These are phyloP conservation scores for Colletotrichum falcatum DNA, from an alignment of 2,329 filamentous ascomycete species.

Conservation along the genomic window DNA sequence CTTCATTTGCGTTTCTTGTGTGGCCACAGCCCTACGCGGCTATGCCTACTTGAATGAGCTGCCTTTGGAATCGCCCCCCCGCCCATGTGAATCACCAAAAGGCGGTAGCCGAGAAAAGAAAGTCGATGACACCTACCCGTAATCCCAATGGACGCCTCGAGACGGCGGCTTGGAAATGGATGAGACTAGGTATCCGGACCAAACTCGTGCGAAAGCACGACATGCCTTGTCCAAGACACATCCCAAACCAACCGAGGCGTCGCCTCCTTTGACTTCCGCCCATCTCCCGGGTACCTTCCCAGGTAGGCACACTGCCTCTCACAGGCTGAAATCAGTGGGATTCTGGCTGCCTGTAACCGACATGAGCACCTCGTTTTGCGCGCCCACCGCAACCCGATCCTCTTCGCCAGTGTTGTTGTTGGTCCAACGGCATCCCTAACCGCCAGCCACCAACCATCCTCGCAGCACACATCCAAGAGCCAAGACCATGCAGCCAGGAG, in stretches of 20 bases:
- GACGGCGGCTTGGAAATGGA: background rate
- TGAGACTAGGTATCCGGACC: background rate
- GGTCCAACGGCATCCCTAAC: background rate
- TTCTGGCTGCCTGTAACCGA: slow-evolving; percentile 16
- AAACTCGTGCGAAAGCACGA: background rate
- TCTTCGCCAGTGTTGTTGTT: slow-evolving; percentile 8
- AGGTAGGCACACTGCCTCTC: too few relatives aligned
- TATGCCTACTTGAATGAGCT: background rate
- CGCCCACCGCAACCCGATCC: background rate
- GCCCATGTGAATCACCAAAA: background rate
- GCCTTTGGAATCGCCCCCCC: background rate
- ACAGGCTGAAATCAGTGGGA: background rate
- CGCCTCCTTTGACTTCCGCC: too few relatives aligned
- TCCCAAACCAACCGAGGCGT: too few relatives aligned
- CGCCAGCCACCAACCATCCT: background rate
- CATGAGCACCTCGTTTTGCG: slow-evolving; percentile 11
- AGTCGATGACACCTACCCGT: background rate
- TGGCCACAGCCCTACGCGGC: slow-evolving; percentile 1
- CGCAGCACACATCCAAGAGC: slow-evolving; percentile 13
- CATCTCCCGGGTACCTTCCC: too few relatives aligned
- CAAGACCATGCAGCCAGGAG: slow-evolving; percentile 31
- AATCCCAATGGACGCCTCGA: background rate
- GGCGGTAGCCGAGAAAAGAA: background rate
- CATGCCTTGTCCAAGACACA: too few relatives aligned
- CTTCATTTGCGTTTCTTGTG: slow-evolving; percentile 5